These are phyloP conservation scores for Chimonanthus salicifolius DNA, from an alignment of 164 flowering plant genomes.

Conservation along the genomic window DNA sequence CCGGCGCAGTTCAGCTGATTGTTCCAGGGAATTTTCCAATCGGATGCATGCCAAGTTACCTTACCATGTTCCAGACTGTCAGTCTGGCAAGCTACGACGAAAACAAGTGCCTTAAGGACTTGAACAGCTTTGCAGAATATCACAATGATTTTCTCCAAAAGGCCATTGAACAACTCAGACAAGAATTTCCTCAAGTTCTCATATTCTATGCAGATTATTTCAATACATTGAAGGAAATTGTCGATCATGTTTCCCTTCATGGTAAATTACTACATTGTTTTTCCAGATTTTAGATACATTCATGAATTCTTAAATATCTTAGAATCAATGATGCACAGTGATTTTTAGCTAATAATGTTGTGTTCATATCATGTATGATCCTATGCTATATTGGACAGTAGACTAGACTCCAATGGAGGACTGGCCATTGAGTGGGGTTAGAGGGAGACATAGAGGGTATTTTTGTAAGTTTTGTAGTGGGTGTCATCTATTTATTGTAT, in stretches of 20 bases:
- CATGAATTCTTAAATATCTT: too few species aligned
- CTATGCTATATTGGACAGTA: too few species aligned
- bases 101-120: conserved; percentile 3
- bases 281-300: neutral
- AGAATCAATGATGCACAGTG: too few species aligned
- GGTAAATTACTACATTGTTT: neutral
- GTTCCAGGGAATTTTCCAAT: conserved; percentile 9
- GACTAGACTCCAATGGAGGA: too few species aligned
- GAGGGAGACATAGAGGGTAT: too few species aligned
- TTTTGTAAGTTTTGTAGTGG: too few species aligned
- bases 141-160: neutral
- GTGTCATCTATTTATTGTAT: too few species aligned
- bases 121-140: conserved; percentile 1
- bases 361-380: too few species aligned
- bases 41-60: conserved; percentile 9
- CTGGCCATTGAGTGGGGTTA: too few species aligned
- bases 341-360: too few species aligned
- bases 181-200: neutral
- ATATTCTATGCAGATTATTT: conserved; percentile 6
- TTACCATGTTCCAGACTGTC: neutral
- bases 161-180: neutral
- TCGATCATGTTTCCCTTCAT: neutral
- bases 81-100: conserved; percentile 3
- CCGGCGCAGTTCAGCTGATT: neutral
- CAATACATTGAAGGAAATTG: neutral